Evolutionary conservation across 1,284 basidiomycete genomes (phyloP).

Genomic region (Ganoderma leucocontextum): DNA sequence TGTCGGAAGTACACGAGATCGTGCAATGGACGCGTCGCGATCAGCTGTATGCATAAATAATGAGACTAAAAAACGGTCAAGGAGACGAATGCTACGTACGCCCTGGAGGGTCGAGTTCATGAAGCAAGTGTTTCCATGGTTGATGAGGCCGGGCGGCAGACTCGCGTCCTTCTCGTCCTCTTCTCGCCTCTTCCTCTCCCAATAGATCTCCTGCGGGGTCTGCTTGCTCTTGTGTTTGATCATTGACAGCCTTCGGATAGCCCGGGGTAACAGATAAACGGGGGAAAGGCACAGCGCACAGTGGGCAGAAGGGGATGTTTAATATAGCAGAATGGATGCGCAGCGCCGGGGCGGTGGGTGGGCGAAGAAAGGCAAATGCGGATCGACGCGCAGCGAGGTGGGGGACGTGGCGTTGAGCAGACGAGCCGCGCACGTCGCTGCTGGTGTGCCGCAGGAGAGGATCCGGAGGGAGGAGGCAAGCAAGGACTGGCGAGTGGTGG

Average conservation of each 20-base stretch:
- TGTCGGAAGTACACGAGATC: constrained; percentile 66
- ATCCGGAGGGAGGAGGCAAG: constrained; percentile 1
- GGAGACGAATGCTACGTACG: constrained; percentile 41
- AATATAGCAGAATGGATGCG: constrained; percentile 26
- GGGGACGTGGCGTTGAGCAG: constrained; percentile 10
- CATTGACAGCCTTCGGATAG: constrained; percentile 49
- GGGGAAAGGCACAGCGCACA: background rate
- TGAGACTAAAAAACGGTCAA: background rate
- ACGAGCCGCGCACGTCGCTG: constrained; percentile 14
- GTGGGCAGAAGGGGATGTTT: constrained; percentile 4
- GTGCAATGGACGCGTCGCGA: constrained; percentile 69
- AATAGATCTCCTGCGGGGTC: constrained; percentile 71
- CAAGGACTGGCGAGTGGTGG: constrained; percentile 15
- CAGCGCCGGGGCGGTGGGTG: constrained; percentile 25
- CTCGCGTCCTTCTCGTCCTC: constrained; percentile 65
- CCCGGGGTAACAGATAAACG: background rate
- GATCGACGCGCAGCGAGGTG: constrained; percentile 22
- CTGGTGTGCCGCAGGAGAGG: background rate
- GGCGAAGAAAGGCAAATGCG: constrained; percentile 22
- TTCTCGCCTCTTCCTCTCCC: constrained; percentile 63
- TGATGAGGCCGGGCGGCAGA: constrained; percentile 79
- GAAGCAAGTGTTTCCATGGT: constrained; percentile 93
- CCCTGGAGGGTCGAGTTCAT: constrained; percentile 90
- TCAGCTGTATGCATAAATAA: constrained; percentile 51
- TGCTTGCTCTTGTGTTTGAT: constrained; percentile 58